Evolutionary conservation across 1,139 yeast genomes (phyloP).

Genomic region (Hemisphaericaspora subhashii): DNA sequence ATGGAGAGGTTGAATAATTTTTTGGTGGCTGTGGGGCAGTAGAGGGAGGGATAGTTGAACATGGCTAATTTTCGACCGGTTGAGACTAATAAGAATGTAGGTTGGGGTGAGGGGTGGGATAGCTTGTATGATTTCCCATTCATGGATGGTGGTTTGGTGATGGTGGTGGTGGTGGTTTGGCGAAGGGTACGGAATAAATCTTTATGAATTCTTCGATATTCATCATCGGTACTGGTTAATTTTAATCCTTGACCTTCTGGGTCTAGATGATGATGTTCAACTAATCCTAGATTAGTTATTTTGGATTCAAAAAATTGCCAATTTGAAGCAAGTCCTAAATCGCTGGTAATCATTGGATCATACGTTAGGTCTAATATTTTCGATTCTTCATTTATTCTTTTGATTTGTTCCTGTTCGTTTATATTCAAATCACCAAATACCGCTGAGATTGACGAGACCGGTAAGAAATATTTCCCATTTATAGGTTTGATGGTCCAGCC

Average conservation of each 20-base stretch:
- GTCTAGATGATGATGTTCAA: constrained; percentile 4
- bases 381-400: constrained; percentile 36
- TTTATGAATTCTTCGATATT: constrained; percentile 34
- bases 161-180: background rate
- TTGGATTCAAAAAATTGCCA: constrained; percentile 41
- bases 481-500: constrained; percentile 58
- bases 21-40: constrained; percentile 50
- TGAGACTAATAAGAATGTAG: constrained; percentile 41
- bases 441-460: constrained; percentile 47
- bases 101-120: background rate
- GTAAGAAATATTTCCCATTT: constrained; percentile 40
- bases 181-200: constrained; percentile 13
- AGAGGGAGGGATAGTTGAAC: constrained; percentile 49
- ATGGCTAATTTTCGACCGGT: constrained; percentile 45
- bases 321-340: constrained; percentile 47
- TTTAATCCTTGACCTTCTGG: constrained; percentile 18
- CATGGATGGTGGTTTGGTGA: background rate
- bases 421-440: constrained; percentile 47
- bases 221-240: constrained; percentile 37
- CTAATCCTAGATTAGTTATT: constrained; percentile 18
- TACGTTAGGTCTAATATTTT: constrained; percentile 31
- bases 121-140: background rate
- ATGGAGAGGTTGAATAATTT: constrained; percentile 37
- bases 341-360: constrained; percentile 40
- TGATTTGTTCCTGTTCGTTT: constrained; percentile 28